These are phyloP conservation scores for Inga oerstediana DNA, from an alignment of 306 rosid species.

Conservation along the genomic window DNA sequence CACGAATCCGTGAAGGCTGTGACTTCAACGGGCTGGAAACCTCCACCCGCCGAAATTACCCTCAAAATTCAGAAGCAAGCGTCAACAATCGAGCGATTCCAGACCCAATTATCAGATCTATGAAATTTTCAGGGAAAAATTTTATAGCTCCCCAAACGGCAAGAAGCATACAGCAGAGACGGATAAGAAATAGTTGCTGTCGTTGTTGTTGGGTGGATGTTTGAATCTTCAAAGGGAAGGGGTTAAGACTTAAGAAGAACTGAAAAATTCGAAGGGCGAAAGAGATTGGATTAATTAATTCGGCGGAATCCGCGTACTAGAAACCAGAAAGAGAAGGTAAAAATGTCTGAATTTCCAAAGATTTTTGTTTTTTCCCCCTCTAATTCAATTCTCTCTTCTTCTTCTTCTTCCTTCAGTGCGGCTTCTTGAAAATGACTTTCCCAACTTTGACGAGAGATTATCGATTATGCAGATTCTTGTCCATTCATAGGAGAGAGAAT, in stretches of 20 bases:
- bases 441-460: conserved; percentile 39
- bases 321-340: background rate
- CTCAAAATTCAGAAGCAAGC: conserved; percentile 6
- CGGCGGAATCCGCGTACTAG: conserved; percentile 48
- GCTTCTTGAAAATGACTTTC: conserved; percentile 45
- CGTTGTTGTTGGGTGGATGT: conserved; percentile 7
- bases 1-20: conserved; percentile 9
- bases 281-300: conserved; percentile 29
- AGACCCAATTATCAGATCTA: conserved; percentile 14
- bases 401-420: conserved; percentile 5
- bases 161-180: background rate
- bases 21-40: background rate
- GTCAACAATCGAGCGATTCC: background rate
- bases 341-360: conserved; percentile 44
- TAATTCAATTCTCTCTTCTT: no score
- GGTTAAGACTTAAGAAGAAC: background rate
- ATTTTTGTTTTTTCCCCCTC: background rate
- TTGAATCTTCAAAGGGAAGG: conserved; percentile 40
- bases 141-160: conserved; percentile 25
- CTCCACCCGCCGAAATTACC: background rate
- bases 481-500: conserved; percentile 7
- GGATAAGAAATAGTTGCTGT: conserved; percentile 29
- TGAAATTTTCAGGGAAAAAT: background rate
- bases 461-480: conserved; percentile 35
- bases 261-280: background rate